Base-by-base conservation (phyloP, 2,329 filamentous ascomycete genomes). In the Metarhizium rileyi region DNA sequence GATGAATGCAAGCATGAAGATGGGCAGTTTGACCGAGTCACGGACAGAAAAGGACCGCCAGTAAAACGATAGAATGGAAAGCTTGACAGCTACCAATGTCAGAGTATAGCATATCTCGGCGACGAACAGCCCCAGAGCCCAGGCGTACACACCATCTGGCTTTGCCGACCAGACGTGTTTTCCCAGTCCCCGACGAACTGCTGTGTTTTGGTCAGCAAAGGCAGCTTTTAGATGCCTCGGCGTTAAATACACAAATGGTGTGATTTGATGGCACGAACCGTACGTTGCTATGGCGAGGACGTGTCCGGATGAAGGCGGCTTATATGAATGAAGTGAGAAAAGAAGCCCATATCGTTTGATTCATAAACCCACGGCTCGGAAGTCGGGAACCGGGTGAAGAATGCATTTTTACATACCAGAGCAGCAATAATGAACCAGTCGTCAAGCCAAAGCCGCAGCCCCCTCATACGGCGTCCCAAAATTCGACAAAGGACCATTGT, bases 391-490 rank as follows among this genome's bases (percentile, higher is more conserved):
- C n/a, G n/a, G n/a, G 28, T 30, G 28, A 30, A 30, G 28, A 30
- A 12, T 30, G 7, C 28, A 30, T 7, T 12, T 7, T 7, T 5
- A 35, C 50, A 8, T 52, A 61, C 60, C 52, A 61, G n/a, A 6
- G 58, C 45, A 5, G 50, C 44, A 14, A 58, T 41, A 16, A 61
- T 57, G 38, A 62, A 47, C 52, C 54, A 62, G 36, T 61, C 60
- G 18, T 62, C 60, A 43, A 52, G 35, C 59, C 59, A 61, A 0
- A 61, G 48, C 3, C 25, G 12, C 12, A 54, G 46, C 1, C 48
- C 35, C 22, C 55, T 57, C 10, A 61, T 51, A 6, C 40, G 51
- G 16, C 57, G 58, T 7, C 54, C 49, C 1, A 53, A 6, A 8
- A 61, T 50, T 8, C 60, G 55, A 22, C 60, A 50, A 2, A 16